phyloP scores from a whole-genome alignment of 257 asterid genomes.

The Lycium ferocissimum region DNA sequence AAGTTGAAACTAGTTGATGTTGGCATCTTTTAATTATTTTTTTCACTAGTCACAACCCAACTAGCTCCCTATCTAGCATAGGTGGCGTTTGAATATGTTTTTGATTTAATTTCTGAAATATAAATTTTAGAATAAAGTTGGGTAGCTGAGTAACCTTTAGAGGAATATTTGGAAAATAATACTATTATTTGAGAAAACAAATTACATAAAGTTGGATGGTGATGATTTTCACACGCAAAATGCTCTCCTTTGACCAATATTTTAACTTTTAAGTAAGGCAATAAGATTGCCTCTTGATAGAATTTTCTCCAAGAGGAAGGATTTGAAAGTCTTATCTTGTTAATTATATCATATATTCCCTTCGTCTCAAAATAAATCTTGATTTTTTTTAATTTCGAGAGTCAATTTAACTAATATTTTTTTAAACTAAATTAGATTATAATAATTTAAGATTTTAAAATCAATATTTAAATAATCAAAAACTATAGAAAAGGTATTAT shows the following conservation, averaged over 20 bases:
- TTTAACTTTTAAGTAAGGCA: not conserved
- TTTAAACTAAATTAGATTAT: not conserved
- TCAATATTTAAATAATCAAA: too few species aligned
- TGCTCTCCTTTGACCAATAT: not conserved
- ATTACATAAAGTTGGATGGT: not conserved
- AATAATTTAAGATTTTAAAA: not conserved
- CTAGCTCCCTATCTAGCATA: not conserved
- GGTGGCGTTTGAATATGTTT: not conserved
- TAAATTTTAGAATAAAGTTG: not conserved
- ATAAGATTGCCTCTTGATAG: not conserved
- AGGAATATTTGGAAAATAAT: not conserved
- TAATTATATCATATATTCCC: not conserved
- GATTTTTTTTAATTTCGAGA: not conserved
- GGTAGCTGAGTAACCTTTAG: not conserved
- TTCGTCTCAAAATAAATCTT: not conserved
- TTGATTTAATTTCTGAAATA: not conserved
- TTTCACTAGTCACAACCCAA: slow-evolving; percentile 22
- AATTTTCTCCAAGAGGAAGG: not conserved
- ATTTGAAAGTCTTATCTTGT: not conserved
- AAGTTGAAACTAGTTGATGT: slow-evolving; percentile 21
- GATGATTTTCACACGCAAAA: not conserved
- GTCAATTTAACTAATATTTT: not conserved
- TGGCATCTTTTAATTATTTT: not conserved
- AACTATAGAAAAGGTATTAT: not conserved
- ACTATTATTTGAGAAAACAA: not conserved